phyloP scores from a whole-genome alignment of 2,329 filamentous ascomycete genomes.

The Macroventuria anomochaeta region DNA sequence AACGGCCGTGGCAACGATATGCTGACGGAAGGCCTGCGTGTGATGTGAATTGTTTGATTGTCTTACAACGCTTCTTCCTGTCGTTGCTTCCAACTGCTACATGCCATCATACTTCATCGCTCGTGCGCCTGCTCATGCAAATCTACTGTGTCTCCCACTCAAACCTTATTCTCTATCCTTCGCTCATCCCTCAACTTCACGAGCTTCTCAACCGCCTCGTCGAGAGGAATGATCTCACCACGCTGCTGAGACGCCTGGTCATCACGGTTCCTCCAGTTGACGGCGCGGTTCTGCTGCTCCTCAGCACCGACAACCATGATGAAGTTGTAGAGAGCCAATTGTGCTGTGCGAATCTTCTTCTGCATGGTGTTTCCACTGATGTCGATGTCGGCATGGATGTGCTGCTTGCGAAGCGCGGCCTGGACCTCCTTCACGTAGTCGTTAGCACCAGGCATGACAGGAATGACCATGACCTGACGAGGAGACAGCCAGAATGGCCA shows the following conservation, averaged over 20 bases:
- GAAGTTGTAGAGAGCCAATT: constrained; percentile 83
- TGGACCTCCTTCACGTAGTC: constrained; percentile 79
- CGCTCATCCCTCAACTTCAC: constrained; percentile 54
- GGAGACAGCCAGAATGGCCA: constrained; percentile 91
- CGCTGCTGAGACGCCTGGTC: constrained; percentile 67
- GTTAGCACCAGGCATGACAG: constrained; percentile 73
- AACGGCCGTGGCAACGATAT: not conserved
- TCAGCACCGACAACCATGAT: constrained; percentile 74
- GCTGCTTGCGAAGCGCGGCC: constrained; percentile 68
- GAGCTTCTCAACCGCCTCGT: constrained; percentile 64
- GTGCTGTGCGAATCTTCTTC: constrained; percentile 86
- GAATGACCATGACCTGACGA: constrained; percentile 80
- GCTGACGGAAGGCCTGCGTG: not conserved
- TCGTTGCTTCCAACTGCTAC: not conserved
- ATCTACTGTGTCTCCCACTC: not conserved
- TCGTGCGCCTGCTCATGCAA: constrained; percentile 7
- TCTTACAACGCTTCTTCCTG: not conserved
- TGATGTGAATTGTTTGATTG: not conserved
- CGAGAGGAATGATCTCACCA: constrained; percentile 66
- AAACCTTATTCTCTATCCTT: constrained; percentile 43
- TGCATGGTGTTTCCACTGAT: constrained; percentile 80
- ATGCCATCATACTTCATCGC: constrained; percentile 5
- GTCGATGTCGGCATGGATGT: constrained; percentile 75
- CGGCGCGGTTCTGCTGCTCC: constrained; percentile 64
- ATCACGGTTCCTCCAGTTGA: constrained; percentile 70